Percentiles rank a stretch among this genome's conserved stretches.
Conservation (phyloP, 2,329 filamentous ascomycete genomes). For the Fusarium sp. region DNA sequence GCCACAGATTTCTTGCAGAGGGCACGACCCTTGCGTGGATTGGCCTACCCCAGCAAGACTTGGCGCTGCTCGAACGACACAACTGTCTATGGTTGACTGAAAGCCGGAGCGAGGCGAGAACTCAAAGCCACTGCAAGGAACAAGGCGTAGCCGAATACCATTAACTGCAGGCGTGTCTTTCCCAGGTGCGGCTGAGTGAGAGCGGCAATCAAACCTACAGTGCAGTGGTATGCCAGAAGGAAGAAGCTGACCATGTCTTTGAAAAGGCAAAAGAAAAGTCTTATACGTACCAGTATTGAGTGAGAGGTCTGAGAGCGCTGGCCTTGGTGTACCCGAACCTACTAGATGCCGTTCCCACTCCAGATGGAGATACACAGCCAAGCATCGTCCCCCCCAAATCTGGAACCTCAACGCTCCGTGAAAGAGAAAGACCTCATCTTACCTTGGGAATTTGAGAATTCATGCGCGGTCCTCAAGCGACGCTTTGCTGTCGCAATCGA, state of each 20-base stretch:
- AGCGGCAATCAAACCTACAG: neutral
- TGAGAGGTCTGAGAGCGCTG: neutral
- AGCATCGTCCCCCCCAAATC: neutral
- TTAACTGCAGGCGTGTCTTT: neutral
- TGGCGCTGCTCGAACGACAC: conserved; percentile 10
- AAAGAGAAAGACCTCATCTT: conserved; percentile 9
- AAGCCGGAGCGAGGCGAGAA: neutral
- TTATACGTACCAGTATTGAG: conserved; percentile 20
- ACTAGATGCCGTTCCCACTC: neutral
- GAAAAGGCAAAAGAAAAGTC: neutral
- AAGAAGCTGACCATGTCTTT: neutral
- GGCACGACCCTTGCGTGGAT: conserved; percentile 23
- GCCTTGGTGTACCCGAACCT: neutral
- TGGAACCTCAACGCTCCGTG: neutral
- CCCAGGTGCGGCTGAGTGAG: neutral
- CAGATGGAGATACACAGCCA: neutral
- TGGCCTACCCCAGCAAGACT: conserved; percentile 1
- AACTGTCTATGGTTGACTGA: conserved; percentile 6
- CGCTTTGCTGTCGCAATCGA: conserved; percentile 19
- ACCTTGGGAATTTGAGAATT: conserved; percentile 49
- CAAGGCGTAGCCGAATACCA: neutral
- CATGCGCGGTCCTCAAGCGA: conserved; percentile 41
- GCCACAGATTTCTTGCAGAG: conserved; percentile 27
- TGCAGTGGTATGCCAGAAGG: neutral
- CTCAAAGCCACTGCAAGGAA: neutral